Conservation (phyloP, 2,329 filamentous ascomycete genomes). For the Keithomyces neogunnii region DNA sequence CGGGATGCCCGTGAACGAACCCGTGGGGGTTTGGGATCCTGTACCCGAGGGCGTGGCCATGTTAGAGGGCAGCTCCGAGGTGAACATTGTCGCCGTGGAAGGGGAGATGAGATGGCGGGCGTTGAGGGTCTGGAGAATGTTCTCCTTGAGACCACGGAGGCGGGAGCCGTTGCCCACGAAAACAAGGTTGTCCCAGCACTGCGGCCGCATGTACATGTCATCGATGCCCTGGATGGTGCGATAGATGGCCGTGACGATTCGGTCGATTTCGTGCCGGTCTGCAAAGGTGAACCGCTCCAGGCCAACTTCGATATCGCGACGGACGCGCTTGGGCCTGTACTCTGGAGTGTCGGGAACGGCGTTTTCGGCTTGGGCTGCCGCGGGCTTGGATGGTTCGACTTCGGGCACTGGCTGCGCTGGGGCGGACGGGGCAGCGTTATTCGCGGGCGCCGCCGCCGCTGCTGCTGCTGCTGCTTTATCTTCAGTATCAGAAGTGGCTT, state of each 20-base stretch:
- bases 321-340: conserved; percentile 44
- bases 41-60: conserved; percentile 86
- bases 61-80: conserved; percentile 89
- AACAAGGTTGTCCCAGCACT: conserved; percentile 86
- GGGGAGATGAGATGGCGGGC: conserved; percentile 86
- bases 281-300: conserved; percentile 66
- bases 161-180: conserved; percentile 81
- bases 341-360: conserved; percentile 25
- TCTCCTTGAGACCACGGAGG: conserved; percentile 75
- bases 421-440: background rate
- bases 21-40: conserved; percentile 81
- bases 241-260: conserved; percentile 77
- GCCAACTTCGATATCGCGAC: conserved; percentile 68
- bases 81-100: conserved; percentile 91
- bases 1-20: conserved; percentile 43
- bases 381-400: background rate
- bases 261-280: conserved; percentile 66
- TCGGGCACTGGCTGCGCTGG: conserved; percentile 2
- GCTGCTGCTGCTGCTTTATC: conserved; percentile 8
- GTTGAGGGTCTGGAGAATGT: conserved; percentile 70
- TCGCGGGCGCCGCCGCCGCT: background rate
- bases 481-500: background rate
- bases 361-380: conserved; percentile 6
- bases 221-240: conserved; percentile 74
- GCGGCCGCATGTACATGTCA: conserved; percentile 74